Conservation (phyloP, 495 filamentous ascomycete species). For the Lepraria neglecta region DNA sequence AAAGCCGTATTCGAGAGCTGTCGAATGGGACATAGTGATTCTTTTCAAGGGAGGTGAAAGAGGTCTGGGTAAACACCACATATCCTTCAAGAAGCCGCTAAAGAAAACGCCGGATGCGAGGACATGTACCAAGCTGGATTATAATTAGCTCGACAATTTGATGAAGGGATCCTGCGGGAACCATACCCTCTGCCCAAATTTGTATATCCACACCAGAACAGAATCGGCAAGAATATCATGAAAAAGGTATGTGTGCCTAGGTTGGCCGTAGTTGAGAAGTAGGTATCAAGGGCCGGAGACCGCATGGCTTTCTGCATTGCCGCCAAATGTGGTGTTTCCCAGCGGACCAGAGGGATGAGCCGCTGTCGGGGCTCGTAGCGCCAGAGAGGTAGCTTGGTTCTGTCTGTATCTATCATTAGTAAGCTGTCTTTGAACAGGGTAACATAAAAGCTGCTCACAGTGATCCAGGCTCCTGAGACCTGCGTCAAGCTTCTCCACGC, state of each 20-base stretch:
- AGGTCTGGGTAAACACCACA: constrained; percentile 89
- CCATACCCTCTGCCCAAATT: constrained; percentile 74
- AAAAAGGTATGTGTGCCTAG: constrained; percentile 98
- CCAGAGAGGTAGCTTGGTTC: constrained; percentile 76
- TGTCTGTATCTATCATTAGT: constrained; percentile 50
- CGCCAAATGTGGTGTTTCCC: constrained; percentile 93
- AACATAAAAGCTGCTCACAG: constrained; percentile 48
- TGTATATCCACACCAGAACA: constrained; percentile 91
- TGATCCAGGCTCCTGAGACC: constrained; percentile 68
- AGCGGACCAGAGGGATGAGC: constrained; percentile 80
- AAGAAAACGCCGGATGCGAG: constrained; percentile 86
- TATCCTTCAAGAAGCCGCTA: constrained; percentile 88
- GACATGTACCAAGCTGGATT: constrained; percentile 71
- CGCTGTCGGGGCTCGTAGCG: constrained; percentile 75
- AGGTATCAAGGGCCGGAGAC: constrained; percentile 79
- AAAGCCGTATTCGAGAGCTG: constrained; percentile 92
- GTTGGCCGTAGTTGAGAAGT: constrained; percentile 94
- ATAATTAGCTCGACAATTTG: constrained; percentile 16
- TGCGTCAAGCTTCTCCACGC: constrained; percentile 55
- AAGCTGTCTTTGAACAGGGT: neutral
- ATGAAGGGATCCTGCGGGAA: constrained; percentile 19
- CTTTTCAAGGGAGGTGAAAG: constrained; percentile 87
- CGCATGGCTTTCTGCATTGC: constrained; percentile 70
- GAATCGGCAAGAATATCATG: constrained; percentile 84
- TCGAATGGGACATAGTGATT: constrained; percentile 94